Percentiles rank a stretch among this genome's conserved stretches.
Evolutionary conservation across 1,139 yeast genomes (phyloP).

Genomic region (Scheffersomyces quercinus): DNA sequence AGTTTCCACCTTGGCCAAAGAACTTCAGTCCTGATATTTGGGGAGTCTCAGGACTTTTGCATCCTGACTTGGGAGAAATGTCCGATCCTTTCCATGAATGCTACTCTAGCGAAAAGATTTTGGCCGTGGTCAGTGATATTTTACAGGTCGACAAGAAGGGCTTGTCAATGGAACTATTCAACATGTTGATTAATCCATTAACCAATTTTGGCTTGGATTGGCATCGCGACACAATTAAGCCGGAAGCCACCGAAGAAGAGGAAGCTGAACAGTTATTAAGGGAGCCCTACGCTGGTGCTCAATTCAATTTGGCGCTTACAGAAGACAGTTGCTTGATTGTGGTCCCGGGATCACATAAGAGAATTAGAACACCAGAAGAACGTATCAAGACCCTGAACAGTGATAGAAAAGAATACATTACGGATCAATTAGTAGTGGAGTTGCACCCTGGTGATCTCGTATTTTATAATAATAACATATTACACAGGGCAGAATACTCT

Average conservation of each 20-base stretch:
- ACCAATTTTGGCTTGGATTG: conserved; percentile 58
- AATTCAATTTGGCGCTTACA: conserved; percentile 54
- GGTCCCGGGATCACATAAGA: conserved; percentile 51
- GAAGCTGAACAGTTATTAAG: conserved; percentile 41
- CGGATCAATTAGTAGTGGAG: conserved; percentile 43
- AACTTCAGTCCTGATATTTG: conserved; percentile 57
- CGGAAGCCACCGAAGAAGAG: conserved; percentile 49
- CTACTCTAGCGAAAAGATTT: conserved; percentile 44
- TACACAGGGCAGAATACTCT: conserved; percentile 52
- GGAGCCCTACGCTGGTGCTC: conserved; percentile 54
- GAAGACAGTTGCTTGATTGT: conserved; percentile 53
- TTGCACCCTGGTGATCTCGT: conserved; percentile 57
- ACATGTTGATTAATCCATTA: conserved; percentile 58
- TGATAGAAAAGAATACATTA: conserved; percentile 37
- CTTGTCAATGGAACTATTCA: conserved; percentile 53
- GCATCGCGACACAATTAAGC: conserved; percentile 58
- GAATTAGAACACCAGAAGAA: conserved; percentile 50
- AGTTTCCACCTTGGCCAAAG: conserved; percentile 62
- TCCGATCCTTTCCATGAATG: conserved; percentile 45
- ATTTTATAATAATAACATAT: conserved; percentile 54
- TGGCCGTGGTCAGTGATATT: conserved; percentile 45
- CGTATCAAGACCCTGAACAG: conserved; percentile 41
- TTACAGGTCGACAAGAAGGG: conserved; percentile 39
- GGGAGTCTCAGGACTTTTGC: conserved; percentile 55
- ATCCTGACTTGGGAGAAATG: conserved; percentile 48